These are phyloP conservation scores for Barbarea vulgaris DNA, from an alignment of 345 rosid species.

Conservation along the genomic window DNA sequence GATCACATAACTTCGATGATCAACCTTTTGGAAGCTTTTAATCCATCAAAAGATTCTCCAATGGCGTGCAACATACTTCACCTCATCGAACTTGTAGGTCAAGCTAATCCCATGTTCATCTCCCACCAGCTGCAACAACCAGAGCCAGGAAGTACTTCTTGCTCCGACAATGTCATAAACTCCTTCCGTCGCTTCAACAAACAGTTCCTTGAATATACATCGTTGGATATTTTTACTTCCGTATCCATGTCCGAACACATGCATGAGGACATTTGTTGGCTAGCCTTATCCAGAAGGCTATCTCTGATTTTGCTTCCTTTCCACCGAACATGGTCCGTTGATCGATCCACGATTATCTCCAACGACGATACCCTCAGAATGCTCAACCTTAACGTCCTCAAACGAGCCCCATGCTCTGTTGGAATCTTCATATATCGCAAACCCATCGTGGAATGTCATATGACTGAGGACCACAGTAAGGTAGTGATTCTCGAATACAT, in stretches of 20 bases:
- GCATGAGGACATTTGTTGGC: slow-evolving; percentile 63
- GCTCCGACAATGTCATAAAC: slow-evolving; percentile 47
- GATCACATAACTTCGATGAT: slow-evolving; percentile 43
- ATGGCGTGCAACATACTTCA: slow-evolving; percentile 50
- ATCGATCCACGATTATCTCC: slow-evolving; percentile 42
- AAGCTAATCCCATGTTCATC: slow-evolving; percentile 51
- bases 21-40: slow-evolving; percentile 35
- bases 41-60: slow-evolving; percentile 42
- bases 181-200: slow-evolving; percentile 33
- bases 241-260: slow-evolving; percentile 41
- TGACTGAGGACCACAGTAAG: slow-evolving; percentile 7
- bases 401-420: slow-evolving; percentile 62
- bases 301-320: slow-evolving; percentile 61
- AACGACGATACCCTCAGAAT: slow-evolving; percentile 37
- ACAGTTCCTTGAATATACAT: background rate
- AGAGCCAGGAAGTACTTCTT: slow-evolving; percentile 25
- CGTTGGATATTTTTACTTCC: slow-evolving; percentile 36
- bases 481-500: background rate
- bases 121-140: slow-evolving; percentile 48
- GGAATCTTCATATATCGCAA: slow-evolving; percentile 51
- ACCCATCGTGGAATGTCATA: slow-evolving; percentile 6
- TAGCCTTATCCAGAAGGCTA: slow-evolving; percentile 47
- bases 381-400: slow-evolving; percentile 49
- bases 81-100: slow-evolving; percentile 55
- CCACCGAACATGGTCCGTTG: slow-evolving; percentile 53